phyloP scores from a whole-genome alignment of 495 filamentous ascomycete genomes.

The Hypoxylon rickii region DNA sequence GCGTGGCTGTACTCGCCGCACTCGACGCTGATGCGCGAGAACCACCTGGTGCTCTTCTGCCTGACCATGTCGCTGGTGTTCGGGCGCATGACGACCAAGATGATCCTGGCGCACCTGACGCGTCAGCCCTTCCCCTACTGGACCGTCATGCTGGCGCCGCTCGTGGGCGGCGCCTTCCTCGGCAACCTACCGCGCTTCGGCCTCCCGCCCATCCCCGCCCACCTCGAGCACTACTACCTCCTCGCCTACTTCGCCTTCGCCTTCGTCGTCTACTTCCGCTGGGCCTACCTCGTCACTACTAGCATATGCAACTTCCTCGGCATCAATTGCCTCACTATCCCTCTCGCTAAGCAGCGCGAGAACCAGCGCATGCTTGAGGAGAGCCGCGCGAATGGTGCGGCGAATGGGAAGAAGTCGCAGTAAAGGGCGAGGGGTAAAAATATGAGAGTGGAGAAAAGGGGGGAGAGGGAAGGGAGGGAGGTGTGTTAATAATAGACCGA shows the following conservation, averaged over 20 bases:
- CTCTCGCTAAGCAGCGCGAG: slow-evolving; percentile 58
- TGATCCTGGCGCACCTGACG: slow-evolving; percentile 93
- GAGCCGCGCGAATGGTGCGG: slow-evolving; percentile 25
- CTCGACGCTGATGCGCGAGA: slow-evolving; percentile 75
- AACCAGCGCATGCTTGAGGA: slow-evolving; percentile 44
- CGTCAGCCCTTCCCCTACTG: slow-evolving; percentile 95
- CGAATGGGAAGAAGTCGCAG: slow-evolving; percentile 41
- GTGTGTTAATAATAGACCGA: too few relatives aligned
- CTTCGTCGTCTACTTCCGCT: slow-evolving; percentile 80
- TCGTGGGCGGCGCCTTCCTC: slow-evolving; percentile 81
- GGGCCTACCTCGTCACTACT: slow-evolving; percentile 89
- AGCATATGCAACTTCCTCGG: slow-evolving; percentile 89
- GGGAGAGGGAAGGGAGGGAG: not conserved
- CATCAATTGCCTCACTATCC: slow-evolving; percentile 93
- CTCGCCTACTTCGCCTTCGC: slow-evolving; percentile 81
- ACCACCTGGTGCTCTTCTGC: slow-evolving; percentile 90
- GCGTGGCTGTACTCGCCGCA: slow-evolving; percentile 89
- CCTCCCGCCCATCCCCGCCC: slow-evolving; percentile 60
- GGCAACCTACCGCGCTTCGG: slow-evolving; percentile 83
- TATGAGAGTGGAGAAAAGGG: not conserved
- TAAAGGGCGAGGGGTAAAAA: slow-evolving; percentile 5
- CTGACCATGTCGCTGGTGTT: slow-evolving; percentile 94
- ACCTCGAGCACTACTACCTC: slow-evolving; percentile 79
- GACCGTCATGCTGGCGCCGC: slow-evolving; percentile 85
- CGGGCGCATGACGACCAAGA: slow-evolving; percentile 99